Evolutionary conservation across 2,329 filamentous ascomycete genomes (phyloP).

Genomic region (Cercospora sesami): DNA sequence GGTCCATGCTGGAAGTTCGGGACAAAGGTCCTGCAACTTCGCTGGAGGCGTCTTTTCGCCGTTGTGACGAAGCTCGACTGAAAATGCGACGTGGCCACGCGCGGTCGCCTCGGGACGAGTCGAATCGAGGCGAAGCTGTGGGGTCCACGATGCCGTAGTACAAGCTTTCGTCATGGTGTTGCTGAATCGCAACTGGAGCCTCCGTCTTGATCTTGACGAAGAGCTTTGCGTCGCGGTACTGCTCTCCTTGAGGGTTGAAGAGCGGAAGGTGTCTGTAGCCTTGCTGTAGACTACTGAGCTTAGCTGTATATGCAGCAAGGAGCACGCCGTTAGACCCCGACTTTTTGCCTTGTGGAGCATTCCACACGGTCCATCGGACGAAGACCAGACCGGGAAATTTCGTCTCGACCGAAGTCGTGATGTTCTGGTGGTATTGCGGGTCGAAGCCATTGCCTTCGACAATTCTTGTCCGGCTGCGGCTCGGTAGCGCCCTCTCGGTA

Average conservation of each 20-base stretch:
- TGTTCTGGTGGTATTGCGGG: constrained; percentile 77
- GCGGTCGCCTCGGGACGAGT: constrained; percentile 34
- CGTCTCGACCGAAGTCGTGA: constrained; percentile 82
- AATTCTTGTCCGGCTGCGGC: constrained; percentile 76
- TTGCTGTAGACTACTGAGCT: constrained; percentile 83
- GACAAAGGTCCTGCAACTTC: constrained; percentile 33
- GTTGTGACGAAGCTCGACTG: constrained; percentile 46
- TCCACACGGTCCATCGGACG: constrained; percentile 87
- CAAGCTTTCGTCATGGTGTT: constrained; percentile 29
- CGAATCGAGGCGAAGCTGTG: constrained; percentile 35
- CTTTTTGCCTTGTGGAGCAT: constrained; percentile 73
- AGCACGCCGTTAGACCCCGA: constrained; percentile 61
- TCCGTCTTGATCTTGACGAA: constrained; percentile 82
- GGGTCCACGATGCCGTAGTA: constrained; percentile 33
- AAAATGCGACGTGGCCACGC: constrained; percentile 48
- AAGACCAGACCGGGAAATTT: constrained; percentile 93
- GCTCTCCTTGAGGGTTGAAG: constrained; percentile 83
- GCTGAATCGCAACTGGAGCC: constrained; percentile 33
- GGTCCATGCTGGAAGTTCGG: constrained; percentile 40
- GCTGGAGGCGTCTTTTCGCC: constrained; percentile 33
- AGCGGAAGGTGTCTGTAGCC: constrained; percentile 91
- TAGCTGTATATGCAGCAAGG: constrained; percentile 87
- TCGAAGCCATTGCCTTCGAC: constrained; percentile 91
- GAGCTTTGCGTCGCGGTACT: constrained; percentile 90
- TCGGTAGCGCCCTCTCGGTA: constrained; percentile 68